Base-by-base conservation (phyloP, 2,329 filamentous ascomycete genomes). In the Furcasterigmium furcatum region DNA sequence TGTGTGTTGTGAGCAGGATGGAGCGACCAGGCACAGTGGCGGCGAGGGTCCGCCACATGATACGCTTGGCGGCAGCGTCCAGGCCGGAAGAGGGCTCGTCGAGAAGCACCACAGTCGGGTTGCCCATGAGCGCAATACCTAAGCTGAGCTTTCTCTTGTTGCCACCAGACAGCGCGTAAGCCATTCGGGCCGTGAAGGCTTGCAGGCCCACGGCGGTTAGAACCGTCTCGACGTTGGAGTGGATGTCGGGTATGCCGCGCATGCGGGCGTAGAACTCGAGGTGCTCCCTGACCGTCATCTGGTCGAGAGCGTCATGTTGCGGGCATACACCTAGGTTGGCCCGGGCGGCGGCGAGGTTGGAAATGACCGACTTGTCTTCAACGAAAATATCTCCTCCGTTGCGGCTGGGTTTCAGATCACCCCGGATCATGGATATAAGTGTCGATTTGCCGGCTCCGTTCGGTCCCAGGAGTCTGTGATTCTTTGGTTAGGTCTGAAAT, bases 381-480 rank as follows among this genome's bases (percentile, higher is more conserved):
- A 96, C 86, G 35, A 90, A 77, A 5, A 96, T 81, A 46, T 95
- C 87, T 24, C 90, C 88, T n/a, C 80, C 79, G 44, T 82, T 79
- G 45, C 68, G 69, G 41, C 80, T 83, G 0, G 91, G 90, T 43
- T 83, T 82, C 22, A 92, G 77, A 57, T 96, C 91, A 14, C 92
- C 92, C 50, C 91, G 82, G 53, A 97, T 90, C 38, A 96, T 73
- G 2, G 85, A 89, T 55, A 96, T 95, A 0, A 88, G 95, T 0
- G 91, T 95, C 0, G 85, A 90, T 58, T 96, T 96, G 46, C 91
- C 91, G 2, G 91, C 92, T 18, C 91, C 91, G 59, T 96, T 96
- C 13, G 91, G 91, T 0, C 91, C 91, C 1, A 97, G 77, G 0
- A 96, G 34, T 12, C 34, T 36, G n/a, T 10, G 6, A 6, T 9